phyloP scores from a whole-genome alignment of 345 rosid genomes.

The Eucalyptus cloeziana region DNA sequence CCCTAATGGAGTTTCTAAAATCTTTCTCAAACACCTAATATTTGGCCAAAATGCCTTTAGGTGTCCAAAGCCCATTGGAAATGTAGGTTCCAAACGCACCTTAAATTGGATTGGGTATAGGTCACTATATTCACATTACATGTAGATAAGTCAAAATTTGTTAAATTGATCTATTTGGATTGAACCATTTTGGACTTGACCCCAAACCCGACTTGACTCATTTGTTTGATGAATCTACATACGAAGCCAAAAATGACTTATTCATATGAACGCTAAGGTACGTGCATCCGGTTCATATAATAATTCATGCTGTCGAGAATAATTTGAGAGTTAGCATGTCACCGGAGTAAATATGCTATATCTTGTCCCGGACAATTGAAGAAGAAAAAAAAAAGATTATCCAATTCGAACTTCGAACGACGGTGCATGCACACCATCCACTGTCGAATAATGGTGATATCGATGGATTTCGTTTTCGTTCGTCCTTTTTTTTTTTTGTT shows the following conservation, averaged over 20 bases:
- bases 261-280: background rate
- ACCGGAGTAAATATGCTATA: background rate
- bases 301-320: background rate
- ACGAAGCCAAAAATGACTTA: background rate
- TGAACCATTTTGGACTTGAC: too few species aligned
- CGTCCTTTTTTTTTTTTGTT: background rate
- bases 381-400: background rate
- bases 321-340: background rate
- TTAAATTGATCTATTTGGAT: background rate
- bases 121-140: too few species aligned
- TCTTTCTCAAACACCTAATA: too few species aligned
- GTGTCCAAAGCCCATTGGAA: too few species aligned
- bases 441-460: background rate
- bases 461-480: background rate
- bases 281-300: background rate
- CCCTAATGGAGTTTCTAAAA: accelerated
- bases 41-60: too few species aligned
- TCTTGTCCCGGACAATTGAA: background rate
- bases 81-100: too few species aligned
- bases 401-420: background rate
- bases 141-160: too few species aligned
- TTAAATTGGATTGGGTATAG: too few species aligned
- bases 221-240: background rate
- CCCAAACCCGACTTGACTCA: background rate
- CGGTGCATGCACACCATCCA: background rate